These are phyloP conservation scores for Gynochthodes officinalis DNA, from an alignment of 257 asterid genomes.

Conservation along the genomic window DNA sequence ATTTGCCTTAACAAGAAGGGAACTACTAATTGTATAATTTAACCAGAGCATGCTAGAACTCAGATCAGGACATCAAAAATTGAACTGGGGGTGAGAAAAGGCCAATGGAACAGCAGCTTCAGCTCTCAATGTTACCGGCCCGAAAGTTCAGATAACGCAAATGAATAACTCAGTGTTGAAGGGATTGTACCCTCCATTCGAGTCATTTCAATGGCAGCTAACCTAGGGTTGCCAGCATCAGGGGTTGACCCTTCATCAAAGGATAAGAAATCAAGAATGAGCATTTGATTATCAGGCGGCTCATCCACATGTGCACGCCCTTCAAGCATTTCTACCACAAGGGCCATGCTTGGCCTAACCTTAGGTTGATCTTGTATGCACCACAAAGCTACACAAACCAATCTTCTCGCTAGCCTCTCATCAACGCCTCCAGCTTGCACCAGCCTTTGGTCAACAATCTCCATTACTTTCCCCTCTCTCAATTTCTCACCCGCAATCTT, in stretches of 20 bases:
- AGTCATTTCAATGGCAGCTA: conserved; percentile 13
- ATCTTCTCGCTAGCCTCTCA: conserved; percentile 41
- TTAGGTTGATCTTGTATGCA: conserved; percentile 71
- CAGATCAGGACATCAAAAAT: no score
- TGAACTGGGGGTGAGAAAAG: no score
- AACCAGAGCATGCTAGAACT: no score
- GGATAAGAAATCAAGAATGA: conserved; percentile 42
- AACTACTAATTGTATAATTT: no score
- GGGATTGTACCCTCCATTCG: conserved; percentile 28
- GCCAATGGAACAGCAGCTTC: neutral
- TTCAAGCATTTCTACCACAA: conserved; percentile 80
- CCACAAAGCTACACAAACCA: conserved; percentile 61
- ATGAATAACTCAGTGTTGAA: conserved; percentile 36
- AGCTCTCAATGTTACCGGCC: conserved; percentile 33
- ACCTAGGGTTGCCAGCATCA: conserved; percentile 19
- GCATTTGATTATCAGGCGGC: conserved; percentile 52
- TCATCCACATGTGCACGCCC: conserved; percentile 49
- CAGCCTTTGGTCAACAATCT: conserved; percentile 58
- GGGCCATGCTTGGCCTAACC: conserved; percentile 63
- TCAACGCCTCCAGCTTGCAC: conserved; percentile 28
- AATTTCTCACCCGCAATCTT: conserved; percentile 55
- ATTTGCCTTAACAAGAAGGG: no score
- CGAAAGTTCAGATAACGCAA: conserved; percentile 38
- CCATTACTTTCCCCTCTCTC: conserved; percentile 54
- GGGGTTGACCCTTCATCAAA: conserved; percentile 20